Percentiles rank a stretch among this genome's conserved stretches.
Conservation (phyloP, 805 yeast species). For the Saccharomycopsis malanga region DNA sequence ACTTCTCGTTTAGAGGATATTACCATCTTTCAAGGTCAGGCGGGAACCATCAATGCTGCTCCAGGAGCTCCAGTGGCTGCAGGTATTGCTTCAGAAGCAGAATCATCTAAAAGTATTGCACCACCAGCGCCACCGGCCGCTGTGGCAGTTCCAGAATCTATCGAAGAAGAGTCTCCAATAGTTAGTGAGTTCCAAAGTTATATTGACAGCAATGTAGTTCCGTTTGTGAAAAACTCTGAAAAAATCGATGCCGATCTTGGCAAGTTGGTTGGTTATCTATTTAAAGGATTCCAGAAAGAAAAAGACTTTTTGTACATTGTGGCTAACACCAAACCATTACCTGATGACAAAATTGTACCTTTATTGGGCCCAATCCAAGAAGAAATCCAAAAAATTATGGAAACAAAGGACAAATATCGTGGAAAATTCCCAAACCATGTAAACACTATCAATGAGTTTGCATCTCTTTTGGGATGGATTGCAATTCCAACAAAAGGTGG, state of each 20-base stretch:
- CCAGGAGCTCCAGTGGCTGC: not conserved
- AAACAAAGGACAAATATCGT: conserved; percentile 70
- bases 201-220: conserved; percentile 45
- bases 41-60: not conserved
- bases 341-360: conserved; percentile 39
- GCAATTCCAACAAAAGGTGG: conserved; percentile 56
- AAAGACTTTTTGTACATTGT: conserved; percentile 54
- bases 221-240: conserved; percentile 49
- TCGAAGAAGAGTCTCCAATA: conserved; percentile 33
- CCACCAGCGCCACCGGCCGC: conserved; percentile 22
- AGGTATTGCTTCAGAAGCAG: conserved; percentile 2
- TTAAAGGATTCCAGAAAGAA: conserved; percentile 53
- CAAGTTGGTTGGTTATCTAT: conserved; percentile 44
- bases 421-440: conserved; percentile 58
- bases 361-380: conserved; percentile 60
- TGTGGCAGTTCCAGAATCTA: conserved; percentile 15
- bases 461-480: conserved; percentile 89
- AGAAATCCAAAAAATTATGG: conserved; percentile 48
- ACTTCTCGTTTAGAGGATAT: conserved; percentile 89
- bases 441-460: conserved; percentile 82
- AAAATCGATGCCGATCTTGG: conserved; percentile 51
- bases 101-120: conserved; percentile 22
- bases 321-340: conserved; percentile 58
- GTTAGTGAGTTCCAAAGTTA: conserved; percentile 49
- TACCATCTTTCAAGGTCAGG: conserved; percentile 65